Evolutionary conservation across 805 yeast species (phyloP).

Genomic region (Pichia exigua): DNA sequence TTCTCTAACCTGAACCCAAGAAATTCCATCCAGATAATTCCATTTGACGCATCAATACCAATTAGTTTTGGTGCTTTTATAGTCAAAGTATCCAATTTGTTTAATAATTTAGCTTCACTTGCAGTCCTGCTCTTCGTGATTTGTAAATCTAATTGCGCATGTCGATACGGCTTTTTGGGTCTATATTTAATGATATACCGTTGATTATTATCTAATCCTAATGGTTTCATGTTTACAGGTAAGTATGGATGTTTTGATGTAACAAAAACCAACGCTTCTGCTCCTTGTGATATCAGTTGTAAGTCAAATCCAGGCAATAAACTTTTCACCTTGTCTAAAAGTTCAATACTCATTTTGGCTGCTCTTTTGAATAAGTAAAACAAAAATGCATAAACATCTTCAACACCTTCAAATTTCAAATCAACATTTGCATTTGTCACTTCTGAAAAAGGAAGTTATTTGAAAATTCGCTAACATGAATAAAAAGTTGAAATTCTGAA

Average conservation of each 20-base stretch:
- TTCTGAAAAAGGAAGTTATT: not conserved
- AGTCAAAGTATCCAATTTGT: slow-evolving; percentile 44
- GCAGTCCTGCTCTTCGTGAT: slow-evolving; percentile 76
- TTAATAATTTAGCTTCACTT: slow-evolving; percentile 74
- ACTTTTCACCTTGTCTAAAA: slow-evolving; percentile 36
- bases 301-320: slow-evolving; percentile 45
- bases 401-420: not conserved
- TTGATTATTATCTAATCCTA: slow-evolving; percentile 19
- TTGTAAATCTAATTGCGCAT: slow-evolving; percentile 66
- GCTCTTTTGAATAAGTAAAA: not conserved
- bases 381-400: not conserved
- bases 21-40: slow-evolving; percentile 83
- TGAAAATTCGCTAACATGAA: not conserved
- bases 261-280: slow-evolving; percentile 75
- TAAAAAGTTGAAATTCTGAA: not conserved
- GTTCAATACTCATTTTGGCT: slow-evolving; percentile 42
- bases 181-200: slow-evolving; percentile 70
- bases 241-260: slow-evolving; percentile 62
- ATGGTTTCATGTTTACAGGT: slow-evolving; percentile 25
- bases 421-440: not conserved
- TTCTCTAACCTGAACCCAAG: slow-evolving; percentile 50
- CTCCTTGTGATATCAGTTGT: slow-evolving; percentile 71
- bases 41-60: slow-evolving; percentile 70
- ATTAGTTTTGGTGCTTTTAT: slow-evolving; percentile 65
- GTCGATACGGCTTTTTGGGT: slow-evolving; percentile 87